Percentiles rank a stretch among this genome's conserved stretches.
Conservation (phyloP, 805 yeast genomes). For the Vanderwaltozyma yarrowii region DNA sequence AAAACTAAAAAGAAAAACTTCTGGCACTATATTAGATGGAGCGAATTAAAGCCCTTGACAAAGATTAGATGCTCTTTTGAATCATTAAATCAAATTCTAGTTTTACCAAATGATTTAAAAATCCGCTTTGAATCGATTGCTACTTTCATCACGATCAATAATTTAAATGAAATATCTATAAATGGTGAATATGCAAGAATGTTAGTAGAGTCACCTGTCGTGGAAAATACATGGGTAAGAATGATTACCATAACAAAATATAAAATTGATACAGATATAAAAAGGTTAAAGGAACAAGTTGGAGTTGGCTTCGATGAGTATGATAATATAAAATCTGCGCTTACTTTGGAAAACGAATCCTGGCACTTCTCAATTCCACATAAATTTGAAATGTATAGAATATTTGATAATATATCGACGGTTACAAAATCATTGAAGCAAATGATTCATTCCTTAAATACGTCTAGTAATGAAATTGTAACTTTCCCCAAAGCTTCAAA, state of each 20-base stretch:
- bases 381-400: constrained; percentile 60
- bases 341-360: constrained; percentile 31
- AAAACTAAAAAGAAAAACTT: constrained; percentile 11
- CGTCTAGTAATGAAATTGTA: constrained; percentile 30
- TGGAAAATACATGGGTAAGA: constrained; percentile 40
- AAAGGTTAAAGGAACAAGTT: constrained; percentile 23
- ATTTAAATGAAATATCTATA: constrained; percentile 15
- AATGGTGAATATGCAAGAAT: constrained; percentile 31
- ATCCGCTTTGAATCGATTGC: constrained; percentile 37
- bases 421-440: constrained; percentile 58
- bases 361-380: constrained; percentile 57
- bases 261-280: constrained; percentile 18
- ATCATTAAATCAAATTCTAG: constrained; percentile 20
- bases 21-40: constrained; percentile 11
- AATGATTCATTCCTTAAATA: constrained; percentile 39
- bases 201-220: constrained; percentile 44
- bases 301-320: constrained; percentile 6
- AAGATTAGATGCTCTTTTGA: constrained; percentile 17
- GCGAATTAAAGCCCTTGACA: constrained; percentile 14
- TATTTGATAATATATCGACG: constrained; percentile 71
- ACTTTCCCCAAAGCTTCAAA: constrained; percentile 31
- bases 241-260: constrained; percentile 33
- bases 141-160: constrained; percentile 12
- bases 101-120: constrained; percentile 40
- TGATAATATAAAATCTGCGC: constrained; percentile 27